Evolutionary conservation across 305 asterid genomes (phyloP).

Genomic region (Fraxinus sp.): DNA sequence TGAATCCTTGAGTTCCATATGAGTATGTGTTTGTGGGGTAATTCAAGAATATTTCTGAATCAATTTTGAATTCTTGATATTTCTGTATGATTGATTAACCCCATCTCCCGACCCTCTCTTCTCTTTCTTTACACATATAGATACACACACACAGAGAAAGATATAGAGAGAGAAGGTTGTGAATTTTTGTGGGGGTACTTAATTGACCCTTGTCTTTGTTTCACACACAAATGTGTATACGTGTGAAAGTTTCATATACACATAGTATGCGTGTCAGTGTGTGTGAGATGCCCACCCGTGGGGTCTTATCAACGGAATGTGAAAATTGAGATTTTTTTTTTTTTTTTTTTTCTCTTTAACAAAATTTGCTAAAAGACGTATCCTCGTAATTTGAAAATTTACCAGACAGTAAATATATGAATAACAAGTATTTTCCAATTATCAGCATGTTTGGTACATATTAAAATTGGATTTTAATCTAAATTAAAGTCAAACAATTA

Average conservation of each 20-base stretch:
- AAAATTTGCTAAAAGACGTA: constrained; percentile 14
- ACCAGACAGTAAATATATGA: background rate
- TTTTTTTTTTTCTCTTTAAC: constrained; percentile 1
- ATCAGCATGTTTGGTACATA: too few relatives aligned
- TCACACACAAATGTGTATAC: constrained; percentile 12
- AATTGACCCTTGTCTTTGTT: constrained; percentile 49
- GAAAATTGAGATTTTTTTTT: background rate
- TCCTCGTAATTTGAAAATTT: constrained; percentile 20
- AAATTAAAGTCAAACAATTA: too few relatives aligned
- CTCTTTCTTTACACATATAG: background rate
- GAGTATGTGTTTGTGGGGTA: constrained; percentile 36
- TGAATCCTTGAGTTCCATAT: constrained; percentile 63
- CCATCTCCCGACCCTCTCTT: constrained; percentile 23
- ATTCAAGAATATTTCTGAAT: constrained; percentile 50
- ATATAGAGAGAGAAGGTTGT: constrained; percentile 21
- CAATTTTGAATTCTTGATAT: constrained; percentile 35
- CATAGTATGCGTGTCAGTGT: background rate
- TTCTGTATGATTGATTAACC: constrained; percentile 32
- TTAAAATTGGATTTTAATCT: too few relatives aligned
- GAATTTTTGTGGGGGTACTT: constrained; percentile 40
- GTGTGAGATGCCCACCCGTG: constrained; percentile 22
- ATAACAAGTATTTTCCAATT: background rate
- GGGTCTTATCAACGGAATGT: constrained; percentile 1
- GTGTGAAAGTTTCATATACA: background rate
- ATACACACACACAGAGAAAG: constrained; percentile 14